Percentiles rank a stretch among this genome's conserved stretches.
phyloP scores from a whole-genome alignment of 2,329 filamentous ascomycete genomes.

The Fusarium chuoi region DNA sequence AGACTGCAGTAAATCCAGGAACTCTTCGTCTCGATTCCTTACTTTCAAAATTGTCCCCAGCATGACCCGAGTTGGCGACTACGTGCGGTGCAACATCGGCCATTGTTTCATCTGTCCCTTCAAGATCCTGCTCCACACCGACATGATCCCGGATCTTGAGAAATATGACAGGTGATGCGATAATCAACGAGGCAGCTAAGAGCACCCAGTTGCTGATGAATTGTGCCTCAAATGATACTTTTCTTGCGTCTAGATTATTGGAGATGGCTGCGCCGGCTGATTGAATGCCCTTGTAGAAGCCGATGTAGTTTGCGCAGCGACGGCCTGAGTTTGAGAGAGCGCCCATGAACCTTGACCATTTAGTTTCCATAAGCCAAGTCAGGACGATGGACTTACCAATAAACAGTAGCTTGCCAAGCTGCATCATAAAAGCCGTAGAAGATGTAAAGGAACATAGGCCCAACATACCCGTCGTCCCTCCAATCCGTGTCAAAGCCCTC shows the following conservation, averaged over 20 bases:
- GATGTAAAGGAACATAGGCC: conserved; percentile 88
- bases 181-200: conserved; percentile 74
- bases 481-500: conserved; percentile 63
- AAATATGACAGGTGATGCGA: conserved; percentile 83
- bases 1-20: not conserved
- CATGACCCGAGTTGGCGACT: not conserved
- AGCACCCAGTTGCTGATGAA: conserved; percentile 80
- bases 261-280: conserved; percentile 74
- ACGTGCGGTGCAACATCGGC: conserved; percentile 66
- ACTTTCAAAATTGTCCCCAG: not conserved
- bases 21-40: not conserved
- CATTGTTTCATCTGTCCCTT: conserved; percentile 84
- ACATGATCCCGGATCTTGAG: conserved; percentile 82
- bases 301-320: conserved; percentile 90
- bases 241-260: conserved; percentile 49
- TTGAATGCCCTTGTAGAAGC: conserved; percentile 88
- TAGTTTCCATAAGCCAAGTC: not conserved
- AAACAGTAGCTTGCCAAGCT: conserved; percentile 87
- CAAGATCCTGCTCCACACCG: conserved; percentile 79
- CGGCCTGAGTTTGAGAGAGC: conserved; percentile 91
- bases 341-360: conserved; percentile 80
- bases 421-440: conserved; percentile 93
- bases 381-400: conserved; percentile 75
- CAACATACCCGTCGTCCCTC: conserved; percentile 71
- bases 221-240: conserved; percentile 71